A percentile compares a stretch with the other conserved stretches of the same genome.
phyloP scores from a whole-genome alignment of 75 land plant genomes.

The Picea glauca region DNA sequence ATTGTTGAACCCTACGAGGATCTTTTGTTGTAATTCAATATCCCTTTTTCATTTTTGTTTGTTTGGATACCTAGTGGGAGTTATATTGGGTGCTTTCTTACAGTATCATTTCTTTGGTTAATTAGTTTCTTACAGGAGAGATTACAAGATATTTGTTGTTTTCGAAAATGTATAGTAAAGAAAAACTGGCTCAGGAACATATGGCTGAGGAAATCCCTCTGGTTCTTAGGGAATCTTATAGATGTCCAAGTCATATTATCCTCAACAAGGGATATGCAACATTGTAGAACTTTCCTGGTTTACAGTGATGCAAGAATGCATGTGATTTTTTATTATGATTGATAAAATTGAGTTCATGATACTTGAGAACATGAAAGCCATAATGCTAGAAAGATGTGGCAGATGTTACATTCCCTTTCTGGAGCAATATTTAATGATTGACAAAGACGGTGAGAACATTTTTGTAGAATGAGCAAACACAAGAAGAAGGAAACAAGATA shows the following conservation, averaged over 20 bases:
- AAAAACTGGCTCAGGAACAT: not conserved
- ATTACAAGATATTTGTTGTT: not conserved
- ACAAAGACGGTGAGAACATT: not conserved
- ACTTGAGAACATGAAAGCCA: not conserved
- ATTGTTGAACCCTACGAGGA: not conserved
- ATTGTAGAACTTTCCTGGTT: not conserved
- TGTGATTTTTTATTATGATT: not conserved
- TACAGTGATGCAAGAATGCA: not conserved
- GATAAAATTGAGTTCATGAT: not conserved
- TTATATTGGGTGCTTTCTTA: not conserved
- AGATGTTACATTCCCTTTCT: not conserved
- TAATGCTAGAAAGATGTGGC: not conserved
- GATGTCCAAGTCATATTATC: not conserved
- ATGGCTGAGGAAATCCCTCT: not conserved
- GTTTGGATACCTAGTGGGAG: not conserved
- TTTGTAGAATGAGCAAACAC: not conserved
- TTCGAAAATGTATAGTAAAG: not conserved
- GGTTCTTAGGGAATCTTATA: not conserved
- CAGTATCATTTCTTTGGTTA: not conserved
- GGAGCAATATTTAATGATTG: not conserved
- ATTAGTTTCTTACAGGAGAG: not conserved
- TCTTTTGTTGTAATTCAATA: not conserved
- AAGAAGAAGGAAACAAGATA: not conserved
- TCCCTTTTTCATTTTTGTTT: not conserved
- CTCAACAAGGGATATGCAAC: not conserved